Evolutionary conservation across 2,329 filamentous ascomycete genomes (phyloP).

Genomic region (Aureobasidium sp.): DNA sequence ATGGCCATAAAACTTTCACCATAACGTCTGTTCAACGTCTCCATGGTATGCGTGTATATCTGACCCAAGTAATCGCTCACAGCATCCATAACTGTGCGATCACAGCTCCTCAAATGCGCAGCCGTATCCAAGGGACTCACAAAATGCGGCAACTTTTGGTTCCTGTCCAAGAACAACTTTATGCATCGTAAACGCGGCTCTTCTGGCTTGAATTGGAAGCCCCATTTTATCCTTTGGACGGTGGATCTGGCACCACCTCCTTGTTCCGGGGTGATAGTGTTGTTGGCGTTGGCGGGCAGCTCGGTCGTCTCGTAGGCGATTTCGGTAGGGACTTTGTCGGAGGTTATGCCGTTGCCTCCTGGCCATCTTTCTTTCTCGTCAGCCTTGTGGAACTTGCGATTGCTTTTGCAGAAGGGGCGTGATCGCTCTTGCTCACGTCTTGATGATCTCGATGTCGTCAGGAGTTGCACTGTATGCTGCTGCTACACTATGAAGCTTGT

Average conservation of each 20-base stretch:
- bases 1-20: conserved; percentile 39
- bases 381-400: not conserved
- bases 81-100: conserved; percentile 71
- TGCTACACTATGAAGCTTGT: conserved; percentile 47
- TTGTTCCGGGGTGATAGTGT: conserved; percentile 7
- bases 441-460: conserved; percentile 77
- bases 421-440: conserved; percentile 37
- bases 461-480: conserved; percentile 55
- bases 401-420: too few species aligned
- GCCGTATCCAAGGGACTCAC: conserved; percentile 65
- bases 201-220: conserved; percentile 74
- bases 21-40: conserved; percentile 64
- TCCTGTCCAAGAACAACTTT: conserved; percentile 75
- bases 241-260: conserved; percentile 14
- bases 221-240: conserved; percentile 53
- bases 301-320: conserved; percentile 43
- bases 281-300: not conserved
- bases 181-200: conserved; percentile 71
- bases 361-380: conserved; percentile 49
- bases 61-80: conserved; percentile 73
- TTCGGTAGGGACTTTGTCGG: conserved; percentile 81
- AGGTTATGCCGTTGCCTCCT: conserved; percentile 75
- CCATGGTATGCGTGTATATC: conserved; percentile 70
- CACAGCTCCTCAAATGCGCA: conserved; percentile 62
- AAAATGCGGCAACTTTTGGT: conserved; percentile 74